Conservation (phyloP, 495 filamentous ascomycete genomes). For the Xylaria castorea region DNA sequence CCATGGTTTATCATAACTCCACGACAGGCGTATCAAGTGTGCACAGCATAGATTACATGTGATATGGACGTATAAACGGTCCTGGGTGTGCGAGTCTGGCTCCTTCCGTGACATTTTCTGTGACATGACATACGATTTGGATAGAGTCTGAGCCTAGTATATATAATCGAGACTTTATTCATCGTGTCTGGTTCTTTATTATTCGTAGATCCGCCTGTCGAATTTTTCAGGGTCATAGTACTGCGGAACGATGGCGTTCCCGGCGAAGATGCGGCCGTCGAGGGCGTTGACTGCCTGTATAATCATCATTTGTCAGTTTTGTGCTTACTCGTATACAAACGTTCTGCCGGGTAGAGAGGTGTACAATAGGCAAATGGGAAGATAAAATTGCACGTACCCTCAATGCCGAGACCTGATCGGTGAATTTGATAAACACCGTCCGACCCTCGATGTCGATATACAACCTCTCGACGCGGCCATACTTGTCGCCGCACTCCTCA, state of each 20-base stretch:
- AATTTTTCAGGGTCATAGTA: constrained; percentile 86
- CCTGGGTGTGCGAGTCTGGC: background rate
- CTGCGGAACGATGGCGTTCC: constrained; percentile 75
- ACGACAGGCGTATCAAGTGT: background rate
- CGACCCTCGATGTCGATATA: constrained; percentile 66
- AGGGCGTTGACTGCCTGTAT: constrained; percentile 83
- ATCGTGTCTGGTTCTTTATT: constrained; percentile 10
- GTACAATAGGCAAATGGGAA: background rate
- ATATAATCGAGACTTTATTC: background rate
- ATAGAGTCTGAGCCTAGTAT: background rate
- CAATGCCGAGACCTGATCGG: constrained; percentile 76
- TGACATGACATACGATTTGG: background rate
- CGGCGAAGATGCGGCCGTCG: constrained; percentile 84
- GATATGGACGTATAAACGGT: background rate
- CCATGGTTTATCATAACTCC: background rate
- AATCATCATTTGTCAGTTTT: background rate
- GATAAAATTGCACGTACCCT: constrained; percentile 60
- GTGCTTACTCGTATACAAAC: background rate
- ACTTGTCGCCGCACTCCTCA: constrained; percentile 87
- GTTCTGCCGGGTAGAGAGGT: background rate
- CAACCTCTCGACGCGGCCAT: constrained; percentile 85
- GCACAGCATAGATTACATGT: background rate
- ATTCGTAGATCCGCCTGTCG: constrained; percentile 71
- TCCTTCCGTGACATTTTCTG: background rate
- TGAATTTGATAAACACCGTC: constrained; percentile 90